Percentiles rank a stretch among this genome's conserved stretches.
These are phyloP conservation scores for Ceratocystiopsis minuta DNA, from an alignment of 2,329 filamentous ascomycete genomes.

Conservation along the genomic window DNA sequence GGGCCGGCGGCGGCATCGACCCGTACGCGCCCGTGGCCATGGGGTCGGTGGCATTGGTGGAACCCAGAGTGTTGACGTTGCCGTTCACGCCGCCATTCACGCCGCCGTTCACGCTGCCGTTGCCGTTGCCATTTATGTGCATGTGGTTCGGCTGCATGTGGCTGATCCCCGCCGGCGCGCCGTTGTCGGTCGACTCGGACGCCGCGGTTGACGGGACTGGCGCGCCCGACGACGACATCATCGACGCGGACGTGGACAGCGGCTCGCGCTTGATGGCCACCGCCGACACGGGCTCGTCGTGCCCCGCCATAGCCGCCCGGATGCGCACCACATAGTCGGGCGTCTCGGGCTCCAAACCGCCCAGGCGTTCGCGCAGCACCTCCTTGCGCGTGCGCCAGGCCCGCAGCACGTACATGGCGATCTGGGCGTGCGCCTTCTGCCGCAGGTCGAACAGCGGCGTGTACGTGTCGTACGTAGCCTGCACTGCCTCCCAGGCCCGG, in stretches of 20 bases:
- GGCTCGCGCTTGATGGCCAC: slow-evolving; percentile 12
- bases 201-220: background rate
- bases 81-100: background rate
- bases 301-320: slow-evolving; percentile 21
- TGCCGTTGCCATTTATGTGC: background rate
- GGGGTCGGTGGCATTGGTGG: too few relatives aligned
- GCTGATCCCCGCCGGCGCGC: too few relatives aligned
- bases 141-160: background rate
- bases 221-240: background rate
- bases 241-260: slow-evolving; percentile 4
- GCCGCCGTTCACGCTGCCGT: background rate
- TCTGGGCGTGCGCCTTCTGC: slow-evolving; percentile 24
- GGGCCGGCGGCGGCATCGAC: too few relatives aligned
- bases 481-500: slow-evolving; percentile 31
- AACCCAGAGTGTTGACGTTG: slow-evolving; percentile 1
- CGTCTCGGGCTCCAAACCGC: slow-evolving; percentile 20
- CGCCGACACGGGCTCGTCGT: slow-evolving; percentile 13
- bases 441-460: slow-evolving; percentile 31
- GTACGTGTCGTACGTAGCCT: slow-evolving; percentile 29
- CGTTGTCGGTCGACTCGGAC: background rate
- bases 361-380: slow-evolving; percentile 16
- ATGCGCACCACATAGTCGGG: slow-evolving; percentile 30
- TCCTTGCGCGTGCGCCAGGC: slow-evolving; percentile 35
- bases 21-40: too few relatives aligned
- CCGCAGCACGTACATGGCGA: slow-evolving; percentile 30